Base-by-base conservation (phyloP, 2,329 filamentous ascomycete species). In the Phyllachora maydis region DNA sequence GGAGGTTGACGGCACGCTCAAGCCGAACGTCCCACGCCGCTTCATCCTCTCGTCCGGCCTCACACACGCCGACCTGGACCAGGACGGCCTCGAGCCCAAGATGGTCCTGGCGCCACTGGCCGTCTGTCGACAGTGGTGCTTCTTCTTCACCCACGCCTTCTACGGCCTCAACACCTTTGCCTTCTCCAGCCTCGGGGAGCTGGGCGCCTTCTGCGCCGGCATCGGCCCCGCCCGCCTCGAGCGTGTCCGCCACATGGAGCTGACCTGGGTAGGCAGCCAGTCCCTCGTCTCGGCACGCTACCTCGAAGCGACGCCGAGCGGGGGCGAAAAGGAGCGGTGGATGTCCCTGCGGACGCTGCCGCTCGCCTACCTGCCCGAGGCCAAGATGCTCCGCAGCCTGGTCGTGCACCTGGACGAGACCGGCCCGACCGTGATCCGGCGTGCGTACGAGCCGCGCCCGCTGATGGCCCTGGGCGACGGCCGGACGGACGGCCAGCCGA, bases 181-280 rank as follows among this genome's bases (percentile, higher is more conserved):
- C 0, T 62, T 63, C 32, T 58, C 53, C n/a, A 56, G 51, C n/a
- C 36, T 63, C 0, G 57, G 58, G 21, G 57, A 63, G 35, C 50
- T 55, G 34, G 49, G 49, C 24, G 46, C 53, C 20, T 63, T 63
- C 31, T 47, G 44, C 25, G 33, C 32, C 2, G 49, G 54, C 0
- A 59, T 59, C 12, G 43, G 46, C 1, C 18, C 15, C 1, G 32
- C 40, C 4, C 45, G 52, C 0, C 28, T 51, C 1, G 44, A 54
- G n/a, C 40, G 55, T 0, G 19, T 62, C 0, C 52, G 50, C 23
- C 41, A 56, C 16, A 27, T 62, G 1, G 52, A 59, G 28, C 19
- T 62, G 0, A 33, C 55, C 2, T 56, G 50, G 39, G 34, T 39
- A 0, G 53, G 52, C 3, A 48, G 39, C 3, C 49, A 50, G 18